A percentile compares a stretch with the other conserved stretches of the same genome.
Conservation (phyloP, 148 eudicot genomes). For the Rhododendron mucronatum region DNA sequence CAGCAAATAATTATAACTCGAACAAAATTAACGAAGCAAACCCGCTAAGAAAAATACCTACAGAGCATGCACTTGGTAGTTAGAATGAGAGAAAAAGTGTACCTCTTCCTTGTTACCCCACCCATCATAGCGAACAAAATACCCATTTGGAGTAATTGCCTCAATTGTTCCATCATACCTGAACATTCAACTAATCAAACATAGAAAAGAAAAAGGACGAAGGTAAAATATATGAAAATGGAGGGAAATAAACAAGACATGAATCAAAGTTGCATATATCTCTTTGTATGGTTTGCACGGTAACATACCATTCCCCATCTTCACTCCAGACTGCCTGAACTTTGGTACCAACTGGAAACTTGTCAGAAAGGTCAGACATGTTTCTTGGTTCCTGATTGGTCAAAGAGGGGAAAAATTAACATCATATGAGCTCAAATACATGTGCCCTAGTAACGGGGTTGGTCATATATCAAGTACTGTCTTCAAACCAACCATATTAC, state of each 20-base stretch:
- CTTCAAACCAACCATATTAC: neutral
- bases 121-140: conserved; percentile 58
- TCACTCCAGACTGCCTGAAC: conserved; percentile 97
- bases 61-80: neutral
- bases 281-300: neutral
- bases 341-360: conserved; percentile 67
- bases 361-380: conserved; percentile 44
- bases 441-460: neutral
- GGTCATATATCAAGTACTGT: neutral
- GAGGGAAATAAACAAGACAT: conserved; percentile 11
- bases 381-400: conserved; percentile 34
- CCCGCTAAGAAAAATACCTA: neutral
- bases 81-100: conserved; percentile 11
- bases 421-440: neutral
- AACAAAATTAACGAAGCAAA: neutral
- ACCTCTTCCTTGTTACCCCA: conserved; percentile 99
- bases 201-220: conserved; percentile 22
- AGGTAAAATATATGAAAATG: conserved; percentile 26
- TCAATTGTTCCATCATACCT: conserved; percentile 90
- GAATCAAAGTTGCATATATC: conserved; percentile 1
- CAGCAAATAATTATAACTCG: neutral
- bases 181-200: conserved; percentile 59
- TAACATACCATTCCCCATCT: conserved; percentile 90
- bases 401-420: conserved; percentile 9
- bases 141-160: conserved; percentile 71